Conservation (phyloP, 192 early-diverging fungal species). For the Cetraspora pellucida region DNA sequence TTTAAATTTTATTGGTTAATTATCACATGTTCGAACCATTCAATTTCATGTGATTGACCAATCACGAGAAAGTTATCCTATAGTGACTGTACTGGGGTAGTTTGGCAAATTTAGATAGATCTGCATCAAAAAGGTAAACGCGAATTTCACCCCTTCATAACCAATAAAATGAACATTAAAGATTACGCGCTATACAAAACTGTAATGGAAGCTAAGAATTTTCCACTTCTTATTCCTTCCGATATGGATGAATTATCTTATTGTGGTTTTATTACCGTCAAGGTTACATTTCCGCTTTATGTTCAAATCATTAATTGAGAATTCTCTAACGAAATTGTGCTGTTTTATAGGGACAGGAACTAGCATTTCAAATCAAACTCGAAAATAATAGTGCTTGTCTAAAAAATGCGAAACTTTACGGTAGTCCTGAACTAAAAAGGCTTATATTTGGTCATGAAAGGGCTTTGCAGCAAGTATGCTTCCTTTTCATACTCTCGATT, state of each 20-base stretch:
- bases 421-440: constrained; percentile 29
- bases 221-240: constrained; percentile 22
- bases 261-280: constrained; percentile 34
- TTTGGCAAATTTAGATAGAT: too few species aligned
- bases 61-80: too few species aligned
- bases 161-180: too few species aligned
- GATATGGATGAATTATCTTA: constrained; percentile 31
- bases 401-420: constrained; percentile 27
- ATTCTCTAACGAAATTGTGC: not conserved
- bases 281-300: constrained; percentile 2
- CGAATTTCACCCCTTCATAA: too few species aligned
- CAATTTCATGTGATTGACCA: too few species aligned
- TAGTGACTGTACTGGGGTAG: too few species aligned
- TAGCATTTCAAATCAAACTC: constrained; percentile 16
- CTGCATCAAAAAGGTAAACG: too few species aligned
- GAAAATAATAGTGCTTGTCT: constrained; percentile 6
- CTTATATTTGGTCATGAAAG: constrained; percentile 23
- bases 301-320: not conserved
- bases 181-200: not conserved
- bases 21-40: too few species aligned
- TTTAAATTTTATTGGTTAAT: too few species aligned
- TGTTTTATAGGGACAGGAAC: not conserved
- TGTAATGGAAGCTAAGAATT: not conserved
- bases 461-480: constrained; percentile 5
- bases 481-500: constrained; percentile 15